Conservation (phyloP, 768 basidiomycete species). For the Rhodotorula graminis region DNA sequence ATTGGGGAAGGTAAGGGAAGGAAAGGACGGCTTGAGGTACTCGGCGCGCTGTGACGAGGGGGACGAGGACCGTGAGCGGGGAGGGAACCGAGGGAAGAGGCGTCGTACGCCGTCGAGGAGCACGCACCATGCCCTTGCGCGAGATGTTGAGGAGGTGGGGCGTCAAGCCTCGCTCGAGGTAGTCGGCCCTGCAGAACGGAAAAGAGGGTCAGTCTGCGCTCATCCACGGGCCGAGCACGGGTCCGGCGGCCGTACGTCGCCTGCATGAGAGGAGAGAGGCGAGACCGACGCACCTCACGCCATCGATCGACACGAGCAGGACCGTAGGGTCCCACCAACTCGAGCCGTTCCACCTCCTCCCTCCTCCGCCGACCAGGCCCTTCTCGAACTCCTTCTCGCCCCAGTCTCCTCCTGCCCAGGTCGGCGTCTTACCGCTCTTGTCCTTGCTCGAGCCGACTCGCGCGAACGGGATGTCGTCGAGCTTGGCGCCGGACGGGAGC, state of each 20-base stretch:
- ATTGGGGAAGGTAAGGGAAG: slow-evolving; percentile 89
- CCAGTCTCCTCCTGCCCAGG: slow-evolving; percentile 30
- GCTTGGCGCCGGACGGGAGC: slow-evolving; percentile 9
- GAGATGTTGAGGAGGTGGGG: slow-evolving; percentile 76
- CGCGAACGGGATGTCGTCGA: slow-evolving; percentile 34
- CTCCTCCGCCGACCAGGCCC: background rate
- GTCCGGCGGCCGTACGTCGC: background rate
- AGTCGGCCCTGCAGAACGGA: slow-evolving; percentile 61
- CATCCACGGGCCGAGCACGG: too few species aligned
- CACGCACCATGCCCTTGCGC: slow-evolving; percentile 60
- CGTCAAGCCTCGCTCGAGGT: slow-evolving; percentile 76
- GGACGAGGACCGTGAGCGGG: too few species aligned
- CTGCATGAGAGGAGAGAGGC: too few species aligned
- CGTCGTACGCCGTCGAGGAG: too few species aligned
- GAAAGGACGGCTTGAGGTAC: slow-evolving; percentile 80
- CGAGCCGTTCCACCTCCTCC: slow-evolving; percentile 64
- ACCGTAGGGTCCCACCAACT: slow-evolving; percentile 76
- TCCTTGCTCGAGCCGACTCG: slow-evolving; percentile 9
- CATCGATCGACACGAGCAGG: slow-evolving; percentile 80
- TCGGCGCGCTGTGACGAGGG: slow-evolving; percentile 69
- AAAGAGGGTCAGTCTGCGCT: too few species aligned
- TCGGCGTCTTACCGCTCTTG: slow-evolving; percentile 3
- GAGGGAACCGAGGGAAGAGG: too few species aligned
- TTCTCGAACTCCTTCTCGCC: slow-evolving; percentile 3
- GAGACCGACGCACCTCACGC: slow-evolving; percentile 53